phyloP scores from a whole-genome alignment of 2,329 filamentous ascomycete genomes.

The Tolypocladium paradoxum region DNA sequence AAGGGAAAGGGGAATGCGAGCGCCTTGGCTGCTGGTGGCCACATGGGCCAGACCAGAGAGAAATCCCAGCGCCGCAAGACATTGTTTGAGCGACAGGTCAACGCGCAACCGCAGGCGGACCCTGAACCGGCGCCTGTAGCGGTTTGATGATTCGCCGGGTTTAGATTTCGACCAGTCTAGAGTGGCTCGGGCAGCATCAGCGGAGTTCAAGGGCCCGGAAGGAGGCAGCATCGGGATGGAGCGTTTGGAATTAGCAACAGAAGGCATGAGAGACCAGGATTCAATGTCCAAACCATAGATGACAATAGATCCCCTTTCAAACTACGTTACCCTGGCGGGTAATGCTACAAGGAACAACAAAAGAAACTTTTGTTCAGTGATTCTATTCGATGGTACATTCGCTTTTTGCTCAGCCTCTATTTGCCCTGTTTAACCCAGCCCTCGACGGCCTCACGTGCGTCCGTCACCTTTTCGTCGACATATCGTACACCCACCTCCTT shows the following conservation, averaged over 20 bases:
- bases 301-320: background rate
- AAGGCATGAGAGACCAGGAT: background rate
- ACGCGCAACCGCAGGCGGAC: conserved; percentile 8
- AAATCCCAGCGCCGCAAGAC: conserved; percentile 20
- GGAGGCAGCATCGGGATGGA: background rate
- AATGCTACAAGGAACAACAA: conserved; percentile 6
- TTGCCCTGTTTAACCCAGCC: conserved; percentile 86
- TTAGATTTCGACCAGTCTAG: background rate
- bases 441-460: conserved; percentile 68
- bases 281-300: background rate
- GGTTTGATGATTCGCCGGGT: background rate
- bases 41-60: conserved; percentile 29
- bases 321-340: too few species aligned
- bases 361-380: conserved; percentile 18
- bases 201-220: conserved; percentile 8
- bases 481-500: conserved; percentile 57
- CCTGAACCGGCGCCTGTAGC: conserved; percentile 14
- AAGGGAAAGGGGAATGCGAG: conserved; percentile 22
- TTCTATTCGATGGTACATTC: conserved; percentile 27
- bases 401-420: conserved; percentile 30
- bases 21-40: conserved; percentile 37
- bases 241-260: background rate
- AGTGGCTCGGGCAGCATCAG: conserved; percentile 7
- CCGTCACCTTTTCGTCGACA: conserved; percentile 71
- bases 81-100: conserved; percentile 23